Conservation (phyloP, 2,329 filamentous ascomycete species). For the Apiospora pterosperma region DNA sequence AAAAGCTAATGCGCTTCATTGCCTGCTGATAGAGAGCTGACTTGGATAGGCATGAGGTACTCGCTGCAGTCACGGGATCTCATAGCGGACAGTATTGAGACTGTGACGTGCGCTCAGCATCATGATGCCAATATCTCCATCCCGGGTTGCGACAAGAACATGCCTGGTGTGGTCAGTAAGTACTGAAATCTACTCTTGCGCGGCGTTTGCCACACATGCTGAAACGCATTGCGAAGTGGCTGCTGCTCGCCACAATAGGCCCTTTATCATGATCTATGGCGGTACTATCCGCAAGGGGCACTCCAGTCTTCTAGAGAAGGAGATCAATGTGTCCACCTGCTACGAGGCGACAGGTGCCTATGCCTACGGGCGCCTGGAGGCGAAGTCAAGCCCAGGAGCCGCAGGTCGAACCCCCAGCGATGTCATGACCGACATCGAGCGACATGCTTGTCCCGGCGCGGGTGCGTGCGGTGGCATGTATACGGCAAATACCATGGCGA, state of each 20-base stretch:
- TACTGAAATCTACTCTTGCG: neutral
- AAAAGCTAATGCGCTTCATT: neutral
- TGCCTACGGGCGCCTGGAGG: slow-evolving; percentile 70
- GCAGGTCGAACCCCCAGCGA: slow-evolving; percentile 67
- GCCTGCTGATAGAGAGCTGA: neutral
- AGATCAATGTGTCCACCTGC: slow-evolving; percentile 82
- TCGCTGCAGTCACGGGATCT: slow-evolving; percentile 87
- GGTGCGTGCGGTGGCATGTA: slow-evolving; percentile 80
- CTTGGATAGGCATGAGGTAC: slow-evolving; percentile 75
- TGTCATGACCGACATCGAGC: slow-evolving; percentile 78
- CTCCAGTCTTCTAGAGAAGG: slow-evolving; percentile 67
- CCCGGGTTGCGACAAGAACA: slow-evolving; percentile 99
- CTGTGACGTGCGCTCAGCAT: slow-evolving; percentile 98
- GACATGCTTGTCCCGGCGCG: slow-evolving; percentile 68
- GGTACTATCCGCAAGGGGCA: slow-evolving; percentile 83
- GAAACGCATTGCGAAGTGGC: slow-evolving; percentile 45
- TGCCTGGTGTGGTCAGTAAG: slow-evolving; percentile 76
- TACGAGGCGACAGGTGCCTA: slow-evolving; percentile 86
- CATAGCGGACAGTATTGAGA: slow-evolving; percentile 96
- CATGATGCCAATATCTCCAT: slow-evolving; percentile 97
- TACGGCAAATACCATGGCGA: slow-evolving; percentile 88
- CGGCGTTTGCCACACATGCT: neutral
- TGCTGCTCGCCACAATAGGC: slow-evolving; percentile 82
- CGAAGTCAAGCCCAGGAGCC: slow-evolving; percentile 57
- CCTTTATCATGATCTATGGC: slow-evolving; percentile 90